Base-by-base conservation (phyloP, 306 rosid genomes). In the Dryas octopetala region DNA sequence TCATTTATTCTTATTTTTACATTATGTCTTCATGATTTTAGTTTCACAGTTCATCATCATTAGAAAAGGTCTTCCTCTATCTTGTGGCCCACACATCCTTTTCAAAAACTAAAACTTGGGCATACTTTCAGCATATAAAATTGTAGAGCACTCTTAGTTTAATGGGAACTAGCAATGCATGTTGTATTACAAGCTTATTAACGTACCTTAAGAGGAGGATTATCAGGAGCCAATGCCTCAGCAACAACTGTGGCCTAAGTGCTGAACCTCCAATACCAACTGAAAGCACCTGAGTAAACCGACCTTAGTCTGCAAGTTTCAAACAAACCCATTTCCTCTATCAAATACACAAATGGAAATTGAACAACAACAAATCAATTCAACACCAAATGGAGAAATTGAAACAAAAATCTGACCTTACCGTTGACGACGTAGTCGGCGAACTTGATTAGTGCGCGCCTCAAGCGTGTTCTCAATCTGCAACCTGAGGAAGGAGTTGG, bases 261-360 rank as follows among this genome's bases (percentile, higher is more conserved):
- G 99, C 97, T 32, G 99, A 95, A 65, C 99, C 99, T 63, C 97
- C 99, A n/a, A 95, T 95, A 14, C 99, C 99, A 11, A 95, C 89
- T 0, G 97, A 95, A 53, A 95, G 89, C 53, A 95, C 76, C 76
- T 89, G 96, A 40, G 99, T 92, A 78, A 95, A 95, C 38, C 90
- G 86, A n/a, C 97, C 93, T 89, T 91, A 82, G 92, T 89, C 99
- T 95, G 91, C 85, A 85, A 69, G 26, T 50, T 47, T n/a, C 45
- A 74, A 43, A 14, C 3, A 46, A 58, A 28, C 55, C 58, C 67
- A 73, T 59, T 72, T 73, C 58, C 53, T 57, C 66, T 15, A 49
- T 28, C 17, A 63, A 45, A 66, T 17, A 63, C 57, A 51, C 17
- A 12, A 59, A 62, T 9, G 40, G 17, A 51, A 51, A 16, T 2